A percentile compares a stretch with the other conserved stretches of the same genome.
Evolutionary conservation across 2,329 filamentous ascomycete species (phyloP).

Genomic region (Xylaria digitata): DNA sequence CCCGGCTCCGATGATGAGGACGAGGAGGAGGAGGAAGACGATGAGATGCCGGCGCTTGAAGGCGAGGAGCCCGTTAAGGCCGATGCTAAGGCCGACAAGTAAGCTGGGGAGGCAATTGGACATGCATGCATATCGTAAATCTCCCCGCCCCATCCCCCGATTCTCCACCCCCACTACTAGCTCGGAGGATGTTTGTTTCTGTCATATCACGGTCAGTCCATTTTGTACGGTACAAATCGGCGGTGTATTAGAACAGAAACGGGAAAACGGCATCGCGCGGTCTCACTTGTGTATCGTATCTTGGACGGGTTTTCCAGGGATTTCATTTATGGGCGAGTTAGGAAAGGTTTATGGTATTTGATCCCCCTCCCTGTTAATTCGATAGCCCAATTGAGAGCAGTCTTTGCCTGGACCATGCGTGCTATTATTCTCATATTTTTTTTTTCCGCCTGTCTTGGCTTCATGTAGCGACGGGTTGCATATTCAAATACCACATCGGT

Average conservation of each 20-base stretch:
- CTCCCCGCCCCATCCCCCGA: conserved; percentile 24
- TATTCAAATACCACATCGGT: neutral
- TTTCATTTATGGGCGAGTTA: conserved; percentile 30
- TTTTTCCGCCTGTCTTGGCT: neutral
- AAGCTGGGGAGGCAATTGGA: conserved; percentile 35
- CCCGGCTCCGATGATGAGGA: conserved; percentile 49
- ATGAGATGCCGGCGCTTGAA: conserved; percentile 88
- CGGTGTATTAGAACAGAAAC: conserved; percentile 38
- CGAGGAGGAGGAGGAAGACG: conserved; percentile 68
- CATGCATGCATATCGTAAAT: conserved; percentile 20
- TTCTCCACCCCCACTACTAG: neutral
- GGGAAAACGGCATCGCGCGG: conserved; percentile 37
- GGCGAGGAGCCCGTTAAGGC: conserved; percentile 63
- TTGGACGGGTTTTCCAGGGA: conserved; percentile 27
- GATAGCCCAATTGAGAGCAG: conserved; percentile 13
- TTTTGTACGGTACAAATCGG: conserved; percentile 31
- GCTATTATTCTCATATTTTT: too few species aligned
- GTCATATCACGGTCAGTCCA: conserved; percentile 35
- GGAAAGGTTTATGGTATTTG: conserved; percentile 29
- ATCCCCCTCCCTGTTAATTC: conserved; percentile 27
- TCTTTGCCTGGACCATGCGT: neutral
- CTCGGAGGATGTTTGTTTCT: conserved; percentile 35
- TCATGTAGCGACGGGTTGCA: neutral
- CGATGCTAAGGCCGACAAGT: conserved; percentile 46
- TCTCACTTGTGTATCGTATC: conserved; percentile 30